A percentile compares a stretch with the other conserved stretches of the same genome.
Evolutionary conservation across 2,329 filamentous ascomycete genomes (phyloP).

Genomic region (Amesomyces nigricolor): DNA sequence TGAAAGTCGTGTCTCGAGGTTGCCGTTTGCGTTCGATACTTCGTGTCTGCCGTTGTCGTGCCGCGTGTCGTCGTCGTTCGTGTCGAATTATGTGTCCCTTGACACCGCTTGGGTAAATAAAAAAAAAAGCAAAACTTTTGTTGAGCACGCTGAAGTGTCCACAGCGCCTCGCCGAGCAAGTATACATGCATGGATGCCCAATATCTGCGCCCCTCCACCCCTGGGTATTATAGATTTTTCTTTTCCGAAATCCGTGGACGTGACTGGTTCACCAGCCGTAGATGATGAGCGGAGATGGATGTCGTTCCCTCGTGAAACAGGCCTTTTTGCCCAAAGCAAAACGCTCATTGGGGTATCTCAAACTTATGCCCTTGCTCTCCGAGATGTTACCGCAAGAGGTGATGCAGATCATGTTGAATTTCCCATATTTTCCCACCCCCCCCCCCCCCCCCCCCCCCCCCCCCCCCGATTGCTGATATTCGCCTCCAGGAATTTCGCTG

Average conservation of each 20-base stretch:
- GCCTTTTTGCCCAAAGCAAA: constrained; percentile 18
- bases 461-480: background rate
- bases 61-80: background rate
- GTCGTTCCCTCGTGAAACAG: constrained; percentile 2
- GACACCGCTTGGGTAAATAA: background rate
- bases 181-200: constrained; percentile 13
- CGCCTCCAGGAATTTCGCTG: background rate
- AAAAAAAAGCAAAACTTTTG: constrained; percentile 22
- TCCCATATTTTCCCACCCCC: background rate
- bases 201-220: constrained; percentile 4
- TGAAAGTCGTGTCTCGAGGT: background rate
- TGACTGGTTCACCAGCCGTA: background rate
- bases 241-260: constrained; percentile 6
- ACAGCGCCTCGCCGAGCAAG: constrained; percentile 7
- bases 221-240: constrained; percentile 14
- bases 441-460: background rate
- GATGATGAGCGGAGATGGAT: background rate
- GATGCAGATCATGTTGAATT: background rate
- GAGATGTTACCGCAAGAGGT: constrained; percentile 8
- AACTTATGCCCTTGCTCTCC: constrained; percentile 15
- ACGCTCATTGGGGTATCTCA: constrained; percentile 26
- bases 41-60: background rate
- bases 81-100: background rate
- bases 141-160: constrained; percentile 1
- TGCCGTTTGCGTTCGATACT: background rate